Base-by-base conservation (phyloP, 1,139 yeast species). In the Diutina rugosa region DNA sequence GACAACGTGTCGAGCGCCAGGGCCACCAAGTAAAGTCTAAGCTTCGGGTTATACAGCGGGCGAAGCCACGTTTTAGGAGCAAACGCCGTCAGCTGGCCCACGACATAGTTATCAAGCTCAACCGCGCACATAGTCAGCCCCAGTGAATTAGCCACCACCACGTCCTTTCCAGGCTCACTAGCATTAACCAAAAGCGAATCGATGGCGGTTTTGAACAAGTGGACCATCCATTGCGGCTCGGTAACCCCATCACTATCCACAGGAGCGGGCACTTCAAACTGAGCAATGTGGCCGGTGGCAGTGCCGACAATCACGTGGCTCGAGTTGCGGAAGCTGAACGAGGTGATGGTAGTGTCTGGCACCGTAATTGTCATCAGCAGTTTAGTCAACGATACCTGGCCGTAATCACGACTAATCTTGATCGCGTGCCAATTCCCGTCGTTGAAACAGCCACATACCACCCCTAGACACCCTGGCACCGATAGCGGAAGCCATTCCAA, bases 221-320 rank as follows among this genome's bases (percentile, higher is more conserved):
- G 76, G 52, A 65, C 63, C n/a, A 69, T 60, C 57, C 70, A 84
- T 0, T 85, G 79, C 0, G 90, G 57, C 6, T 54, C 56, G 14
- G 56, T 35, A 5, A 58, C 63, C 8, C 55, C 63, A 5, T 55
- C 60, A 6, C 46, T 46, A 14, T 52, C 49, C 41, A 48, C 62
- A 59, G 28, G 66, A 64, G 52, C 60, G 2, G 72, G 72, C 1
- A 86, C 64, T 35, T 78, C 73, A 62, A 79, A 85, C 63, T 87
- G 95, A 0, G 84, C 85, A 7, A 90, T 68, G 46, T 73, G 73
- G 0, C 97, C 97, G 57, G 81, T 80, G 0, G 76, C 69, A 7
- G 84, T 77, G 0, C 96, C 96, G 41, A 83, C 81, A 0, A 85
- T 64, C 1, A 90, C 63, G 8, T 69, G 72, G 2, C 75, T 71